Conservation (phyloP, 2,329 filamentous ascomycete species). For the Pseudohalonectria lignicola region DNA sequence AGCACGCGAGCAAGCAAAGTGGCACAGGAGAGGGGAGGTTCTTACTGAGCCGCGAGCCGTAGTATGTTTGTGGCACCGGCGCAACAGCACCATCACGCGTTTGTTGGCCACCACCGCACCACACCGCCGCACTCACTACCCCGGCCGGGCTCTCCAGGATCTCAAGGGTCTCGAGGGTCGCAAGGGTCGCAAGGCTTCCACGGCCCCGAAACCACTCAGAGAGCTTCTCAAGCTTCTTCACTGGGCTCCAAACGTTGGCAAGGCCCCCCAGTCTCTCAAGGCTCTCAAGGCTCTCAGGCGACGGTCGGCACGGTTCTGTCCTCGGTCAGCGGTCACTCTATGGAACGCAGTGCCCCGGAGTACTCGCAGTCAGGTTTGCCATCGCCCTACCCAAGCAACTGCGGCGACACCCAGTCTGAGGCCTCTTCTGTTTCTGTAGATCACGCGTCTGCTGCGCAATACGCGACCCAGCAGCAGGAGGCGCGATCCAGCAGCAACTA, state of each 20-base stretch:
- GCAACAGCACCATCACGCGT: conserved; percentile 7
- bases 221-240: no score
- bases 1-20: no score
- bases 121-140: conserved; percentile 4
- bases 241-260: no score
- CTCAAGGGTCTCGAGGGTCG: no score
- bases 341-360: conserved; percentile 57
- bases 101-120: conserved; percentile 9
- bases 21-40: no score
- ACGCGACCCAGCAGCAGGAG: conserved; percentile 59
- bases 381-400: conserved; percentile 56
- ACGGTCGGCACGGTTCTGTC: conserved; percentile 7
- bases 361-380: conserved; percentile 85
- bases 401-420: conserved; percentile 71
- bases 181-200: no score
- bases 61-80: conserved; percentile 10
- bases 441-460: conserved; percentile 87
- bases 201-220: no score
- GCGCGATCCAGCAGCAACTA: conserved; percentile 53
- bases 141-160: conserved; percentile 7
- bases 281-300: conserved; percentile 7
- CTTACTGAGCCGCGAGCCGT: conserved; percentile 3
- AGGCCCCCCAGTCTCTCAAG: no score
- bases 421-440: conserved; percentile 61
- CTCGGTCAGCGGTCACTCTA: conserved; percentile 22